phyloP scores from a whole-genome alignment of 495 filamentous ascomycete species.

The Eremomyces bilateralis region DNA sequence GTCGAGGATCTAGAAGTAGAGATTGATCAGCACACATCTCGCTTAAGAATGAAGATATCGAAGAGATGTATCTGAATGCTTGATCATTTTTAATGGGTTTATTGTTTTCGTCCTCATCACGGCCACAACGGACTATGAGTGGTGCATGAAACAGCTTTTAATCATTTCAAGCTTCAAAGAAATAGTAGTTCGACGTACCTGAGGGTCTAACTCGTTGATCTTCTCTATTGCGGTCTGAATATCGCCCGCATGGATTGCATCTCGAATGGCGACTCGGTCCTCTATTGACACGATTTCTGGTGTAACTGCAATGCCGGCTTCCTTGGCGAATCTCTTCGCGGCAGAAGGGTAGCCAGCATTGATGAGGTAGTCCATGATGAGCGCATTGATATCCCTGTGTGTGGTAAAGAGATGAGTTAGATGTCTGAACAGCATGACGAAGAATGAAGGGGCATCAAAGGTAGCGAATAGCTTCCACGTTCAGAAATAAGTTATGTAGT shows the following conservation, averaged over 20 bases:
- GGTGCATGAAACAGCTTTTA: constrained; percentile 97
- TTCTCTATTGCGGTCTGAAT: constrained; percentile 68
- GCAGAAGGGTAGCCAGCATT: constrained; percentile 89
- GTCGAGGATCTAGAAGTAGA: constrained; percentile 77
- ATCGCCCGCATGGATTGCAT: constrained; percentile 60
- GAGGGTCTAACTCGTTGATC: constrained; percentile 75
- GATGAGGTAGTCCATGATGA: constrained; percentile 95
- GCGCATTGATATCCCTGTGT: constrained; percentile 70
- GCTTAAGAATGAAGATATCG: too few species aligned
- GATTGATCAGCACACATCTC: too few species aligned
- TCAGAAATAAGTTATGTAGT: constrained; percentile 60
- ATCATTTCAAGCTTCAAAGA: constrained; percentile 36
- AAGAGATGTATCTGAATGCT: too few species aligned
- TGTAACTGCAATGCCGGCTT: constrained; percentile 66
- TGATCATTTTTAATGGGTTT: constrained; percentile 95
- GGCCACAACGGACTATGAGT: constrained; percentile 80
- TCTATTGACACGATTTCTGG: constrained; percentile 51
- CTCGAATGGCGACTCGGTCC: constrained; percentile 55
- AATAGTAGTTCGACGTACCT: constrained; percentile 35
- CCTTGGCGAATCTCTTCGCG: constrained; percentile 77
- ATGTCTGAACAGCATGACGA: background rate
- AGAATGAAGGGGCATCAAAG: background rate
- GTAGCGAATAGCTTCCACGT: constrained; percentile 6
- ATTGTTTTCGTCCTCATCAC: constrained; percentile 92
- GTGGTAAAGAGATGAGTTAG: constrained; percentile 2